phyloP scores from a whole-genome alignment of 2,329 filamentous ascomycete species.

The Xylariomycetidae sp. region DNA sequence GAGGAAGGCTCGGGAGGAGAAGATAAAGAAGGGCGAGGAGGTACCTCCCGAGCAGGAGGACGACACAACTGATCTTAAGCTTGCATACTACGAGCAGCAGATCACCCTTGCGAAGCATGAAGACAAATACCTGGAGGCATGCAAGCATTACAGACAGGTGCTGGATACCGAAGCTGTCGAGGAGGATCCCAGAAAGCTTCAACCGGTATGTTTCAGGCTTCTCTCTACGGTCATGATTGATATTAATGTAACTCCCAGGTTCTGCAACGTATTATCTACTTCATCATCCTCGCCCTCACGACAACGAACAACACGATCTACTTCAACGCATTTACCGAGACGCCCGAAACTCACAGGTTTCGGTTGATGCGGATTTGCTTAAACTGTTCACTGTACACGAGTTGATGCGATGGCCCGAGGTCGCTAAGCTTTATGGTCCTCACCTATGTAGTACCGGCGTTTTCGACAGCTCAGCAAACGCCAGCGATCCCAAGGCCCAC shows the following conservation, averaged over 20 bases:
- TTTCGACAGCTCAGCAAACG: conserved; percentile 64
- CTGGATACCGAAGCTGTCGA: conserved; percentile 94
- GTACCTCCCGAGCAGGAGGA: conserved; percentile 74
- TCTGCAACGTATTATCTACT: conserved; percentile 94
- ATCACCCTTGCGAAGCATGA: conserved; percentile 95
- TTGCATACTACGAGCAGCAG: conserved; percentile 95
- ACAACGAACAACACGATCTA: conserved; percentile 97
- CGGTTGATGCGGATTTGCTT: conserved; percentile 78
- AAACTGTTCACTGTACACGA: conserved; percentile 94
- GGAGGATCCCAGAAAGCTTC: conserved; percentile 79
- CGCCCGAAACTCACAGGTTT: conserved; percentile 70
- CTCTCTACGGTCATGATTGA: no score
- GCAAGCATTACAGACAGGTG: conserved; percentile 97
- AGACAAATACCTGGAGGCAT: conserved; percentile 92
- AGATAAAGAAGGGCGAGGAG: conserved; percentile 73
- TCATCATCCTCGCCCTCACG: conserved; percentile 94
- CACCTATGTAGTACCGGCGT: conserved; percentile 87
- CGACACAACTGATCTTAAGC: conserved; percentile 93
- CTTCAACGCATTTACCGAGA: conserved; percentile 90
- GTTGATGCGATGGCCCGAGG: conserved; percentile 96
- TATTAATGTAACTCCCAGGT: conserved; percentile 48
- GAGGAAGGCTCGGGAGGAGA: conserved; percentile 81
- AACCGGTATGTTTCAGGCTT: conserved; percentile 59
- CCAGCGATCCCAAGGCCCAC: conserved; percentile 73
- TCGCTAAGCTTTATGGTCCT: conserved; percentile 81